phyloP scores from a whole-genome alignment of 805 yeast genomes.

The Metschnikowia anglica region DNA sequence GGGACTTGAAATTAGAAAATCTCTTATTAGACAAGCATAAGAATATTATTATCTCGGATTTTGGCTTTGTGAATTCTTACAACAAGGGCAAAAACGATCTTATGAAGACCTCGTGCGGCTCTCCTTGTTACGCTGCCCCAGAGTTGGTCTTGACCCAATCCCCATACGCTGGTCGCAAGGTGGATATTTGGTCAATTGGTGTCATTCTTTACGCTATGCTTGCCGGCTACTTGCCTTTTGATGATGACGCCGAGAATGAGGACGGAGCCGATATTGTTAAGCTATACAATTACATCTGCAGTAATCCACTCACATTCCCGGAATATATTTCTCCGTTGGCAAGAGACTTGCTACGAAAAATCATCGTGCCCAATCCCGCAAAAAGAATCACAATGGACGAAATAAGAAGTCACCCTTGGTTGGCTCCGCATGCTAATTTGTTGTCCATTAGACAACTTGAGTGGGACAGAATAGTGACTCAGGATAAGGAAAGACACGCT shows the following conservation, averaged over 20 bases:
- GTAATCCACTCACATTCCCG: slow-evolving; percentile 91
- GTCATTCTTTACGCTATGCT: slow-evolving; percentile 94
- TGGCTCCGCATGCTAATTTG: slow-evolving; percentile 78
- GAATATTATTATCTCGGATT: slow-evolving; percentile 83
- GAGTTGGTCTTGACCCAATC: slow-evolving; percentile 85
- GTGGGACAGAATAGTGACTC: slow-evolving; percentile 68
- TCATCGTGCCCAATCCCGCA: slow-evolving; percentile 81
- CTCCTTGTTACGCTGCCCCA: slow-evolving; percentile 99
- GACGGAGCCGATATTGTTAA: slow-evolving; percentile 93
- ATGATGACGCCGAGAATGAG: slow-evolving; percentile 95
- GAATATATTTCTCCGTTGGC: slow-evolving; percentile 89
- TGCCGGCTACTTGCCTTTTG: slow-evolving; percentile 96
- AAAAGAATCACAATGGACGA: slow-evolving; percentile 67
- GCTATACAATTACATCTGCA: slow-evolving; percentile 86
- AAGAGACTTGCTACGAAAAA: slow-evolving; percentile 81
- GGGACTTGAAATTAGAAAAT: slow-evolving; percentile 76
- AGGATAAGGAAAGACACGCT: slow-evolving; percentile 25
- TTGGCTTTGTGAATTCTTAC: slow-evolving; percentile 93
- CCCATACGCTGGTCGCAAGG: slow-evolving; percentile 89
- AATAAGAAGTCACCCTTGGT: slow-evolving; percentile 83
- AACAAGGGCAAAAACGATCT: slow-evolving; percentile 56
- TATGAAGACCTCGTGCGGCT: slow-evolving; percentile 95
- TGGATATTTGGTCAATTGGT: slow-evolving; percentile 97
- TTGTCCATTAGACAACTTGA: slow-evolving; percentile 82
- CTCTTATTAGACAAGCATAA: slow-evolving; percentile 78